Conservation (phyloP, 1,284 basidiomycete genomes). For the Stereum hirsutum region DNA sequence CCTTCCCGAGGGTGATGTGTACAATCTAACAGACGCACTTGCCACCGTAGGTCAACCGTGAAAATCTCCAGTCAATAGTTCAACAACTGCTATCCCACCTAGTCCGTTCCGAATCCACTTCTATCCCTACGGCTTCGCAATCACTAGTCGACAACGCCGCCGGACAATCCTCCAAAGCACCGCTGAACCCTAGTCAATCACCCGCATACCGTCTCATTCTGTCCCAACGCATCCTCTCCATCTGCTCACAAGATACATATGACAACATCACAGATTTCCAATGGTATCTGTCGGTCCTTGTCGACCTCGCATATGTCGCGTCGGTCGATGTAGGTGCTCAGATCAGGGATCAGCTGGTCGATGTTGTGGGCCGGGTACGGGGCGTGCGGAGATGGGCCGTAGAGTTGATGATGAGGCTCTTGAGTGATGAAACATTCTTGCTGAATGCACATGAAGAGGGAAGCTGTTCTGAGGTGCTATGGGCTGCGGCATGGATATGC, state of each 20-base stretch:
- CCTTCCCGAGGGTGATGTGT: constrained; percentile 4
- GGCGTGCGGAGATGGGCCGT: constrained; percentile 75
- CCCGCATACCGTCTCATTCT: constrained; percentile 81
- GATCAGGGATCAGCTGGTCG: constrained; percentile 79
- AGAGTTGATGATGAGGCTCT: constrained; percentile 68
- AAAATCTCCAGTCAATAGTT: constrained; percentile 84
- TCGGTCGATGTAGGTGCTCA: constrained; percentile 67
- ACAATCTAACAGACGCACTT: constrained; percentile 2
- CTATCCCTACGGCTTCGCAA: constrained; percentile 50
- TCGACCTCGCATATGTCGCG: constrained; percentile 84
- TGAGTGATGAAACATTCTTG: constrained; percentile 72
- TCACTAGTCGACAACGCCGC: constrained; percentile 45
- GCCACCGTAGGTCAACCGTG: constrained; percentile 55
- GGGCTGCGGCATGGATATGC: constrained; percentile 92
- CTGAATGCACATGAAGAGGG: constrained; percentile 50
- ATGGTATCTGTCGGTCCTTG: constrained; percentile 92
- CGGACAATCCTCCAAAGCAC: constrained; percentile 28
- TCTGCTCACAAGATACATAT: constrained; percentile 80
- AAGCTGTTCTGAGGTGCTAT: constrained; percentile 74
- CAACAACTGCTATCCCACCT: constrained; percentile 84
- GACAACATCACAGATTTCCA: constrained; percentile 88
- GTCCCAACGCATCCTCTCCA: constrained; percentile 71
- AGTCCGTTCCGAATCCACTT: constrained; percentile 47
- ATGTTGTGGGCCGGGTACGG: constrained; percentile 78
- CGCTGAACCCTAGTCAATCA: constrained; percentile 49